A percentile compares a stretch with the other conserved stretches of the same genome.
Evolutionary conservation across 768 basidiomycete species (phyloP).

Genomic region (Amanita rubescens): DNA sequence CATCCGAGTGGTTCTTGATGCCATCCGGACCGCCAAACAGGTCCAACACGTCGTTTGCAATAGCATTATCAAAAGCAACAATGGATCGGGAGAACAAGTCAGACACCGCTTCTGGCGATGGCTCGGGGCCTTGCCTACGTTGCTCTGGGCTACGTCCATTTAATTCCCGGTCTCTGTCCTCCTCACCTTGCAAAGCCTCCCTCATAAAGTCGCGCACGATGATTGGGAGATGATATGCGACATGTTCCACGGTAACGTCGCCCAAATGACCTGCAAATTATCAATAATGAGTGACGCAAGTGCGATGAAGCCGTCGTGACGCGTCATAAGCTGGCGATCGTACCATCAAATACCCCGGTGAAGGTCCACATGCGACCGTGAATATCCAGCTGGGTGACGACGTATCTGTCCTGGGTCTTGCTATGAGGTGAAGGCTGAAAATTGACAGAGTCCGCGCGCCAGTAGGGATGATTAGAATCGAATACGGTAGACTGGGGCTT

Average conservation of each 20-base stretch:
- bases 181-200: constrained; percentile 22
- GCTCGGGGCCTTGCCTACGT: no score
- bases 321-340: constrained; percentile 12
- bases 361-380: constrained; percentile 54
- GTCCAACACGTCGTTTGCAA: constrained; percentile 56
- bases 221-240: constrained; percentile 60
- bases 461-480: constrained; percentile 26
- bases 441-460: constrained; percentile 52
- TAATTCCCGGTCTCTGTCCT: constrained; percentile 17
- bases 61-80: constrained; percentile 56
- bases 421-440: constrained; percentile 55
- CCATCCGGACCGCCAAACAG: constrained; percentile 52
- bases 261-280: constrained; percentile 50
- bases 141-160: constrained; percentile 30
- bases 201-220: constrained; percentile 55
- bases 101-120: constrained; percentile 39
- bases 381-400: constrained; percentile 49
- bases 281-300: not conserved
- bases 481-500: constrained; percentile 36
- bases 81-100: constrained; percentile 52
- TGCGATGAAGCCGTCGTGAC: not conserved
- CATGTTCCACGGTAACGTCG: constrained; percentile 63
- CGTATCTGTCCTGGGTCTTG: constrained; percentile 57
- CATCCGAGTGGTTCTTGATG: constrained; percentile 44
- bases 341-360: constrained; percentile 66